A percentile compares a stretch with the other conserved stretches of the same genome.
phyloP scores from a whole-genome alignment of 2,329 filamentous ascomycete genomes.

The Nigrospora osmanthi region DNA sequence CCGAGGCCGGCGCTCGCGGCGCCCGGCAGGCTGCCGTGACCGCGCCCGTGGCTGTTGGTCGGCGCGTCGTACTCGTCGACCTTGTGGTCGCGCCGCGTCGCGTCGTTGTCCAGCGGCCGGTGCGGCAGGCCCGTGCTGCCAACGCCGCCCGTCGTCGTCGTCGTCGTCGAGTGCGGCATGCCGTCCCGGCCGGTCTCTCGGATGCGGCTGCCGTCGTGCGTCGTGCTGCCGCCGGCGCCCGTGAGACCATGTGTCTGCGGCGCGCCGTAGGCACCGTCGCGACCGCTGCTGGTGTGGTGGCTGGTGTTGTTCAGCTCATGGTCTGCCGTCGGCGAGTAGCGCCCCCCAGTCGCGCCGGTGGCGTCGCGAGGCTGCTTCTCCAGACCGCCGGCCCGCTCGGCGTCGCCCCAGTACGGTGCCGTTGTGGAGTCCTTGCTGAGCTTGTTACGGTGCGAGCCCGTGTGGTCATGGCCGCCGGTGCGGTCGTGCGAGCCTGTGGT shows the following conservation, averaged over 20 bases:
- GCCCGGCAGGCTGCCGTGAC: background rate
- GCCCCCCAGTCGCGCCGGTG: no score
- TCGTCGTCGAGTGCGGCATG: no score
- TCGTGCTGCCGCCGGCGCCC: no score
- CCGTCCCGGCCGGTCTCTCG: background rate
- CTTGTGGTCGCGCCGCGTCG: constrained; percentile 3
- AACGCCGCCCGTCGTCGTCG: background rate
- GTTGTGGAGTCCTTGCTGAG: constrained; percentile 4
- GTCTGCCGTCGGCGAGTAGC: no score
- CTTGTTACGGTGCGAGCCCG: constrained; percentile 5
- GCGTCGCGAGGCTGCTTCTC: no score
- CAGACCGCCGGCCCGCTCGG: background rate
- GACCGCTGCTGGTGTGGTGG: no score
- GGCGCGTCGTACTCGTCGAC: constrained; percentile 4
- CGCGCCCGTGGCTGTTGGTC: constrained; percentile 6
- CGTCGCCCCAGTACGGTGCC: constrained; percentile 3
- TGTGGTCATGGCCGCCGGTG: background rate
- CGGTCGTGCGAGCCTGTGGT: background rate
- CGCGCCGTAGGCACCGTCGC: no score
- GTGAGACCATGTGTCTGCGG: no score
- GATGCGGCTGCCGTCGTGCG: background rate
- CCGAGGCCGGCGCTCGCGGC: constrained; percentile 7
- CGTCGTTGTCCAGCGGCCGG: constrained; percentile 2
- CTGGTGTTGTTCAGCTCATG: no score
- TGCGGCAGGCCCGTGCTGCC: background rate